Evolutionary conservation across 768 basidiomycete genomes (phyloP).

Genomic region (Kwoniella shandongensis): DNA sequence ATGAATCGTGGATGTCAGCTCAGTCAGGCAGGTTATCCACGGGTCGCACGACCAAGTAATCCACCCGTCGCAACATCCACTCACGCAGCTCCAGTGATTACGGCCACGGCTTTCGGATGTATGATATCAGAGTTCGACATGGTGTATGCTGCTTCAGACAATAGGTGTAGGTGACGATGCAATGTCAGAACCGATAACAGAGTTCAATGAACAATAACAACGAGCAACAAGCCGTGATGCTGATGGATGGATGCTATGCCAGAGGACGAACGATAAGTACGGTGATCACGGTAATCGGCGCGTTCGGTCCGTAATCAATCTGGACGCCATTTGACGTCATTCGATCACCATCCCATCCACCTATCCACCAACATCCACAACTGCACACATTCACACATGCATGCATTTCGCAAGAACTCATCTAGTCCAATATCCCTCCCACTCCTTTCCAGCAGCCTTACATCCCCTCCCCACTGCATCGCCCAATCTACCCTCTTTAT

Average conservation of each 20-base stretch:
- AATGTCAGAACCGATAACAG: no score
- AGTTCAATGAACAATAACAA: no score
- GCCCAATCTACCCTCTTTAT: slow-evolving; percentile 19
- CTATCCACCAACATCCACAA: no score
- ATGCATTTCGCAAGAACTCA: neutral
- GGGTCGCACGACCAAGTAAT: neutral
- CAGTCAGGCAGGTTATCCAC: no score
- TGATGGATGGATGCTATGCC: no score
- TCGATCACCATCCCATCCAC: no score
- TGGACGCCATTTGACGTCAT: slow-evolving; percentile 13
- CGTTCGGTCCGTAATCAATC: neutral
- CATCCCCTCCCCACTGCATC: slow-evolving; percentile 19
- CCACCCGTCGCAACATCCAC: no score
- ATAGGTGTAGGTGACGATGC: neutral
- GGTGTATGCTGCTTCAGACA: neutral
- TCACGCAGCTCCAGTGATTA: slow-evolving; percentile 50
- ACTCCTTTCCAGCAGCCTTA: neutral
- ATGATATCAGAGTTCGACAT: slow-evolving; percentile 36
- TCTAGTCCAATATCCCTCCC: slow-evolving; percentile 14
- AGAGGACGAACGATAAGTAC: no score
- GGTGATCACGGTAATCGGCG: no score
- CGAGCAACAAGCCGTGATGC: no score
- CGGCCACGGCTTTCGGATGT: slow-evolving; percentile 46
- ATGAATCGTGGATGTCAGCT: neutral
- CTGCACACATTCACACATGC: no score